A percentile compares a stretch with the other conserved stretches of the same genome.
These are phyloP conservation scores for Chionographis japonica DNA, from an alignment of 106 monocot genomes.

Conservation along the genomic window DNA sequence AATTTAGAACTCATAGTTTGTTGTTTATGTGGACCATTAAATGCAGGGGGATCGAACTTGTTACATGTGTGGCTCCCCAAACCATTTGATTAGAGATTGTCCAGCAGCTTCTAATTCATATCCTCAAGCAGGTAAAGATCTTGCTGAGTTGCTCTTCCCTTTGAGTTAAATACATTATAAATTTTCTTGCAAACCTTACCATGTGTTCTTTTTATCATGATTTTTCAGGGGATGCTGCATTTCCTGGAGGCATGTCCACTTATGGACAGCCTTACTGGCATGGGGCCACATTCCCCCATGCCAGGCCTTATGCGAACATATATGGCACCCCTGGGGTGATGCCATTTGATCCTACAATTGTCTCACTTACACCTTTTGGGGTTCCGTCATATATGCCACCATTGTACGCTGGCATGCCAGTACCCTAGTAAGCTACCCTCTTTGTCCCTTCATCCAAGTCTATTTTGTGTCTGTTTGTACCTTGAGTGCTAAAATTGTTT, in stretches of 20 bases:
- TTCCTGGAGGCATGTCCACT: constrained; percentile 31
- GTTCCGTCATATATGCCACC: constrained; percentile 53
- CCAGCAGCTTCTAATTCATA: constrained; percentile 32
- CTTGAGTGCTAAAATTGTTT: not conserved
- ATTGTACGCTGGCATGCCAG: constrained; percentile 41
- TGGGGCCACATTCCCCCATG: constrained; percentile 22
- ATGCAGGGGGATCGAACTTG: constrained; percentile 54
- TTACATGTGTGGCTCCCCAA: constrained; percentile 63
- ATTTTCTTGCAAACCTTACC: not conserved
- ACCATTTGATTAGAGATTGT: constrained; percentile 67
- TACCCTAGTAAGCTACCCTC: constrained; percentile 33
- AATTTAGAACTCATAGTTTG: too few relatives aligned
- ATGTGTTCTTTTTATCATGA: constrained; percentile 1
- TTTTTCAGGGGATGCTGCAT: constrained; percentile 30
- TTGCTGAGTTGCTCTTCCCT: not conserved
- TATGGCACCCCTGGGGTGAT: constrained; percentile 37
- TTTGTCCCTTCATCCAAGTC: not conserved
- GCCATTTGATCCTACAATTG: constrained; percentile 31
- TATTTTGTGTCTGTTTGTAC: not conserved
- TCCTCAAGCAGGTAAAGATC: constrained; percentile 16
- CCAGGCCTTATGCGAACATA: constrained; percentile 23
- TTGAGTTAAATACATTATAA: not conserved
- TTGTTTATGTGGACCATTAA: not conserved
- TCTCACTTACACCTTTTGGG: constrained; percentile 30
- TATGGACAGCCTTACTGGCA: constrained; percentile 47